Base-by-base conservation (phyloP, 768 basidiomycete genomes). In the Agrocybe chaxingu region DNA sequence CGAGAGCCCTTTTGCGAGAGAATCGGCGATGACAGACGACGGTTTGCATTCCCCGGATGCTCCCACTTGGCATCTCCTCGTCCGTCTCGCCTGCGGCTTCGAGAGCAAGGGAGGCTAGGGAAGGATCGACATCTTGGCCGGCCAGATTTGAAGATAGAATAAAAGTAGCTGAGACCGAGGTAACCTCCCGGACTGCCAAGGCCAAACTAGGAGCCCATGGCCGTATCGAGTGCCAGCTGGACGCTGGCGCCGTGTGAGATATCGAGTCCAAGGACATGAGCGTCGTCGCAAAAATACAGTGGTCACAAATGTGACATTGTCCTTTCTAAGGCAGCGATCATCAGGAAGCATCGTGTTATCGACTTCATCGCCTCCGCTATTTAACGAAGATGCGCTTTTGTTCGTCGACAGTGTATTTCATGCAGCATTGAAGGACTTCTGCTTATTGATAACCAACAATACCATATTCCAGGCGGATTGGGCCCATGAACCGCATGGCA, bases 101-200 rank as follows among this genome's bases (percentile, higher is more conserved):
- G 50, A 75, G 60, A 4, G 70, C 73, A 5, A 76, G 67, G 9
- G 73, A 69, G 10, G 71, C 69, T 42, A 79, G 57, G 11, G 72
- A 71, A n/a, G 70, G 65, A 48, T 77, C 76, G 38, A 69, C 57
- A 5, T 24, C 24, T 34, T 72, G 69, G 30, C 64, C 62, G 42
- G 52, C 57, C n/a, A 63, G 55, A 55, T 69, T 70, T 35, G 84
- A 81, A 0, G 82, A 81, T 18, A 92, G 76, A 52, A 86, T 77
- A 61, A 92, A 91, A 0, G 89, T 91, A 7, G 81, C 88, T 1
- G 90, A 91, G 38, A 92, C 90, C 0, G 90, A 92, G 18, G 91
- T 89, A 45, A 92, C 84, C 72, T 92, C 90, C 38, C 81, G 78
- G 37, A 91, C 85, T 9, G 77, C 69, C 10, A 92, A 78, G 1